A percentile compares a stretch with the other conserved stretches of the same genome.
phyloP scores from a whole-genome alignment of 352 stramenopile genomes.

The Pythium chondricola region DNA sequence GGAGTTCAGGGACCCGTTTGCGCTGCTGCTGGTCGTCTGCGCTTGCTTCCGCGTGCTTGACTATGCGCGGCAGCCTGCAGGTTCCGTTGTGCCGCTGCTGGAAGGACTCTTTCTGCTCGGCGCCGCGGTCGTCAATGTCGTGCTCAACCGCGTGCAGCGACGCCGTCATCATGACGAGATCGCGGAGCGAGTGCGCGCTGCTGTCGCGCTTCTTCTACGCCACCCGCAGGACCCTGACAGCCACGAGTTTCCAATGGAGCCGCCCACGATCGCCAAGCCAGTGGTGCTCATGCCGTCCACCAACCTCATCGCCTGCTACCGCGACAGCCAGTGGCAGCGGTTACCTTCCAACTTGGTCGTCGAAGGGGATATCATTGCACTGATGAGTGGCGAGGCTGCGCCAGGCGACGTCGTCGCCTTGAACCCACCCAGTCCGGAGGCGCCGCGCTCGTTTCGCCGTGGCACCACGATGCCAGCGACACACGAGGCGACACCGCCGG shows the following conservation, averaged over 20 bases:
- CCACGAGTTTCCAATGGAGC: background rate
- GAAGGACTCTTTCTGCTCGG: slow-evolving; percentile 59
- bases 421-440: slow-evolving; percentile 2
- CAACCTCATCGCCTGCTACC: slow-evolving; percentile 74
- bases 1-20: slow-evolving; percentile 71
- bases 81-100: slow-evolving; percentile 25
- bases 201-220: slow-evolving; percentile 50
- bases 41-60: slow-evolving; percentile 56
- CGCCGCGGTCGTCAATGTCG: slow-evolving; percentile 47
- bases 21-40: slow-evolving; percentile 59
- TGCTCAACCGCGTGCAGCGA: slow-evolving; percentile 61
- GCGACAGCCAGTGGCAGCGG: slow-evolving; percentile 74
- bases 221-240: background rate
- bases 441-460: slow-evolving; percentile 29
- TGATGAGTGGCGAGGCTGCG: slow-evolving; percentile 81
- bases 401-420: slow-evolving; percentile 54
- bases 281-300: slow-evolving; percentile 71
- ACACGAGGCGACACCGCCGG: slow-evolving; percentile 23
- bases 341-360: slow-evolving; percentile 82
- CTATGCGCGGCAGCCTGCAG: slow-evolving; percentile 22
- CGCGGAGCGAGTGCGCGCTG: slow-evolving; percentile 62
- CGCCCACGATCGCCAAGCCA: slow-evolving; percentile 16
- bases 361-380: slow-evolving; percentile 64
- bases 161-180: slow-evolving; percentile 74
- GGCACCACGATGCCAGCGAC: slow-evolving; percentile 55